Evolutionary conservation across 331 rosid species (phyloP).

Genomic region (Saraca asoca): DNA sequence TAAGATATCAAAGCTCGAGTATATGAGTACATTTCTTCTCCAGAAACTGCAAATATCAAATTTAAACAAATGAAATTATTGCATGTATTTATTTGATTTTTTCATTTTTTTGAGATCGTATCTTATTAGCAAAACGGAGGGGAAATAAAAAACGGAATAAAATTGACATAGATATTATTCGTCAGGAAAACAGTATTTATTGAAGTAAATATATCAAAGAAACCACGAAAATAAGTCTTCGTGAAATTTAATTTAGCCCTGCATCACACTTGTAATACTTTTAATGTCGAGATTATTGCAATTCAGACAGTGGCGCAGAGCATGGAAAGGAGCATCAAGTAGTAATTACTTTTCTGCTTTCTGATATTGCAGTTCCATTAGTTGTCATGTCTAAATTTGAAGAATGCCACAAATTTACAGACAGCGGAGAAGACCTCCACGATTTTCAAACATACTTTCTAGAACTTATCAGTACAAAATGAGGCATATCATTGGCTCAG

Average conservation of each 20-base stretch:
- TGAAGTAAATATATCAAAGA: background rate
- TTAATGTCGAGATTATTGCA: constrained; percentile 1
- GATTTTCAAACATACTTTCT: background rate
- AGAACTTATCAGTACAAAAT: background rate
- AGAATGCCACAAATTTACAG: constrained; percentile 18
- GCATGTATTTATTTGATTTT: constrained; percentile 1
- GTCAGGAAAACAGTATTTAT: no score
- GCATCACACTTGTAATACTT: background rate
- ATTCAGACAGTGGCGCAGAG: background rate
- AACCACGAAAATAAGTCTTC: constrained; percentile 8
- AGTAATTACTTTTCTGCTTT: background rate
- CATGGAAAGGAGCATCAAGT: background rate
- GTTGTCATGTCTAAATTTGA: constrained; percentile 1
- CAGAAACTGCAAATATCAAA: constrained; percentile 4
- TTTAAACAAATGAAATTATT: background rate
- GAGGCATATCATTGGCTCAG: constrained; percentile 4
- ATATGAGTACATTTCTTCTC: constrained; percentile 18
- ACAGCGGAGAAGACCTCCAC: background rate
- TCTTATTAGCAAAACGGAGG: constrained; percentile 11
- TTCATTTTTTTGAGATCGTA: constrained; percentile 18
- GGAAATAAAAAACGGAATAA: background rate
- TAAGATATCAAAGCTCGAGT: constrained; percentile 19
- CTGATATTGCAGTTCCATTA: constrained; percentile 8
- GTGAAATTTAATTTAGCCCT: constrained; percentile 16
- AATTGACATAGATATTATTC: no score